Evolutionary conservation across 768 basidiomycete species (phyloP), one percentile per base, ranked within the genome.

Genomic region (Nidularia sp.): DNA sequence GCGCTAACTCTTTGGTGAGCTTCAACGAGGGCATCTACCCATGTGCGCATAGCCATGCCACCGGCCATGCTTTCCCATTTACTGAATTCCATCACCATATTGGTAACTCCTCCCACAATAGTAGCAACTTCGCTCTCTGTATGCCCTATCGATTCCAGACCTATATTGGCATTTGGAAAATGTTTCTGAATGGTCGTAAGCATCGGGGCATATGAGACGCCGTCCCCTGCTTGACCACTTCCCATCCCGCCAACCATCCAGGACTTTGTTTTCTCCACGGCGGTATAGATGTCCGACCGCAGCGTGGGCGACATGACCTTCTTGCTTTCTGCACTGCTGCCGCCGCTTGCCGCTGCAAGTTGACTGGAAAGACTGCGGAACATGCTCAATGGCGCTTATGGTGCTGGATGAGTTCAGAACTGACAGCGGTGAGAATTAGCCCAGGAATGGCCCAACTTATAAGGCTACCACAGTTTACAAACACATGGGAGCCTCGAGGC

Each of bases 61-160:
- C 77, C 76, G 3, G 79, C 74, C 77, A 80, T 78, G 6, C 74
- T 74, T 51, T 80, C 77, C 78, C 78, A 79, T 62, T 71, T 75
- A 61, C 78, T 80, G 66, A 79, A 72, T 62, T 79, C 78, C 55
- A 81, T 60, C 18, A 77, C 66, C 77, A 79, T 75, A 56, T 80
- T 78, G 52, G 80, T 79, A 42, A 79, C 64, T 8, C 79, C 80
- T 15, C 78, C 77, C 6, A 81, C 73, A 53, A 80, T 63, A 47
- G 75, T 61, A 8, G 77, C 74, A 43, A 73, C 71, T 58, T 82
- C 79, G n/a, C 64, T 62, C 34, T 81, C 80, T 13, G 66, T 62
- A 39, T 75, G 69, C 8, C 77, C 78, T 8, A 80, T 62, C 48
- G 69, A 66, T 53, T 80, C 78, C 47, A 80, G 60, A 46, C 75